These are phyloP conservation scores for Perkinsus marinus DNA, from an alignment of 169 alveolate genomes.

Conservation along the genomic window DNA sequence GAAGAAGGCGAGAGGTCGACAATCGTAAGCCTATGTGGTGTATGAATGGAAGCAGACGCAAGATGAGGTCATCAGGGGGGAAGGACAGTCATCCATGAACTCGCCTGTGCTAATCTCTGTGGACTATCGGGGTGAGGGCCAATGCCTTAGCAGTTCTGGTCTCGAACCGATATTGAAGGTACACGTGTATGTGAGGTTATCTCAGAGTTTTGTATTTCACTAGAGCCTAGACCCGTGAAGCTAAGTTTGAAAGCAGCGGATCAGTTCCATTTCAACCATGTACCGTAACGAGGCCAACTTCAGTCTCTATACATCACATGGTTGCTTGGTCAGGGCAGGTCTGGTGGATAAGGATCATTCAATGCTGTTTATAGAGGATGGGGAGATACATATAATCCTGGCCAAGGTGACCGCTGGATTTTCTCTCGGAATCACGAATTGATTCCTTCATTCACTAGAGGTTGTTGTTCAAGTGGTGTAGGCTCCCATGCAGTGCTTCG, in stretches of 20 bases:
- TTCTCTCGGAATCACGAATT: not conserved
- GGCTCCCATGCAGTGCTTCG: slow-evolving; percentile 10
- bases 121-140: too few species aligned
- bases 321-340: not conserved
- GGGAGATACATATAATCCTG: not conserved
- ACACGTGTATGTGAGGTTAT: not conserved
- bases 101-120: too few species aligned
- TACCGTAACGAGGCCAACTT: not conserved
- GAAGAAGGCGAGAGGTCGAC: not conserved
- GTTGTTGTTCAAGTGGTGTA: too few species aligned
- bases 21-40: not conserved
- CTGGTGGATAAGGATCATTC: not conserved
- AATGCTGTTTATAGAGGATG: not conserved
- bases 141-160: too few species aligned
- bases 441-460: too few species aligned
- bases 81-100: too few species aligned
- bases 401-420: not conserved
- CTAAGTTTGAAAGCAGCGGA: not conserved
- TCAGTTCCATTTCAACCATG: not conserved
- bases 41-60: not conserved
- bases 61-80: not conserved
- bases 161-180: too few species aligned
- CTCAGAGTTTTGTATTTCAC: not conserved
- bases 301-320: too few species aligned
- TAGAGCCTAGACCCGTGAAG: not conserved